Evolutionary conservation across 2,329 filamentous ascomycete genomes (phyloP), one percentile per base, ranked within the genome.

Genomic region (Fusarium subtropicale): DNA sequence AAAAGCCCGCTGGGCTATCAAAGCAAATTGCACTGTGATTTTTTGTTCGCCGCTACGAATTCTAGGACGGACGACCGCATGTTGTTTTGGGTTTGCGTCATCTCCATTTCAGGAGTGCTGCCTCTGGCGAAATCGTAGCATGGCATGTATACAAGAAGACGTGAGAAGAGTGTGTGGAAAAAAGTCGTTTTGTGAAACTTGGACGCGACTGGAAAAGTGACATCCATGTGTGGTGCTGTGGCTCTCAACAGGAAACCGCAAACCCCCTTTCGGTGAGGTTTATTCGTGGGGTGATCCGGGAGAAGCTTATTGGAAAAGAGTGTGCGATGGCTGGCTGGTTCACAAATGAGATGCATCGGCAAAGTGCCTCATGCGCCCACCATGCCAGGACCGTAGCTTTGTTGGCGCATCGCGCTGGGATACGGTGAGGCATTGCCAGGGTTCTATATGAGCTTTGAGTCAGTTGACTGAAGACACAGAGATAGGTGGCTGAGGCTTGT

Each of bases 351-450:
- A 51, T 36, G 34, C 36, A 55, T 56, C 20, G 30, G 28, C 42
- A 24, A 24, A 45, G 47, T 34, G 33, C 47, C 36, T 82, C 83
- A 89, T 75, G 84, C 86, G 64, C 85, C 85, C 60, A 87, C 84
- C 83, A 87, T 87, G 56, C 86, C 86, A 57, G 86, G 83, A 30
- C 87, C 85, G 72, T 88, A 88, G 75, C 82, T 85, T 74, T 84
- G 81, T 64, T 85, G 83, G 52, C 83, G 84, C 71, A 83, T 80
- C 51, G 80, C 76, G 64, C 78, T 79, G 13, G 82, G 78, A 59
- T 81, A 83, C 34, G 80, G 78, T 33, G 83, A 80, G 53, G 81
- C 76, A 57, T 77, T 82, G 52, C 81, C 81, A 65, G 82, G 77
- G 71, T 82, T 85, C 86, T 88, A 79, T 73, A 71, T 66, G 56